Evolutionary conservation across 306 rosid species (phyloP).

Genomic region (Lablab purpureus): DNA sequence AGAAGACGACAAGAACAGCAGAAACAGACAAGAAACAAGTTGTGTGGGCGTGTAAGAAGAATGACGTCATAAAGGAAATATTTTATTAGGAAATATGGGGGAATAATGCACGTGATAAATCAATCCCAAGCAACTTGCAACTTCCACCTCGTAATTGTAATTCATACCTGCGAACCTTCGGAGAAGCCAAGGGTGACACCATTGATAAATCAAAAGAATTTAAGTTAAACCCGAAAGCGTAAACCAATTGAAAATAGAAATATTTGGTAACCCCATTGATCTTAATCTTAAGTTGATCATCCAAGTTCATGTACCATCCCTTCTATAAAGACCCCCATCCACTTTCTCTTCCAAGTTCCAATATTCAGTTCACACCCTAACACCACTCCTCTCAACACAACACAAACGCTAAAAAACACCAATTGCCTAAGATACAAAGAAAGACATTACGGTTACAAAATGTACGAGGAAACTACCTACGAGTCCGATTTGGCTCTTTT

Average conservation of each 20-base stretch:
- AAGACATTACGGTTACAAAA: not conserved
- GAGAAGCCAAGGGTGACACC: slow-evolving; percentile 40
- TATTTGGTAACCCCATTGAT: not conserved
- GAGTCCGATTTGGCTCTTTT: slow-evolving; percentile 57
- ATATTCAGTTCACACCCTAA: slow-evolving; percentile 30
- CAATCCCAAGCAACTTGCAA: slow-evolving; percentile 32
- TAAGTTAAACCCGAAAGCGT: not conserved
- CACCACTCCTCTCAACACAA: too few relatives aligned
- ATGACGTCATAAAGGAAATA: slow-evolving; percentile 37
- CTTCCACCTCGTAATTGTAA: slow-evolving; percentile 31
- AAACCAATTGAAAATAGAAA: not conserved
- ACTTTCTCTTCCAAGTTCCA: slow-evolving; percentile 15
- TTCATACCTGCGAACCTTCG: slow-evolving; percentile 58
- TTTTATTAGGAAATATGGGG: not conserved
- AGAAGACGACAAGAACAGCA: slow-evolving; percentile 2
- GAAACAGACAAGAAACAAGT: slow-evolving; percentile 8
- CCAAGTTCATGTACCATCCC: slow-evolving; percentile 56
- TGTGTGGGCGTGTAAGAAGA: slow-evolving; percentile 18
- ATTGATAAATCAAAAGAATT: not conserved
- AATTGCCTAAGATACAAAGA: not conserved
- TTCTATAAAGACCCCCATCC: slow-evolving; percentile 51
- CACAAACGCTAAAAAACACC: too few relatives aligned
- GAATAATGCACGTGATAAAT: slow-evolving; percentile 55
- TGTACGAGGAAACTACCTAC: slow-evolving; percentile 47
- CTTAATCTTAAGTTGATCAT: not conserved